Evolutionary conservation across 352 stramenopile genomes (phyloP).

Genomic region (Pythium periplocum): DNA sequence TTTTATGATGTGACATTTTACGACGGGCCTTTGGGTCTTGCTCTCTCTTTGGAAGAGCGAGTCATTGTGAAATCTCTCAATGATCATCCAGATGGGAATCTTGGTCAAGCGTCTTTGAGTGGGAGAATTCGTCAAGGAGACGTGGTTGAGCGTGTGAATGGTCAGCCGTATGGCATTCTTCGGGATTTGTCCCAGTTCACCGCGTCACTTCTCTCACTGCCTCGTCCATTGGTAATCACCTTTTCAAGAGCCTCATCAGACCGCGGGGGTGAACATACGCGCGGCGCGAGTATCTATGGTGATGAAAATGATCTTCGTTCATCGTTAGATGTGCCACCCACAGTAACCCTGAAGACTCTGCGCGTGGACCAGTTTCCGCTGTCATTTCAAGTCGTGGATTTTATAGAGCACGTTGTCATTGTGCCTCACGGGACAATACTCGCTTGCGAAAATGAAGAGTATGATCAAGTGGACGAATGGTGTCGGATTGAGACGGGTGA

Average conservation of each 20-base stretch:
- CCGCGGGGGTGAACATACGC: too few relatives aligned
- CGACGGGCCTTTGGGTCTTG: constrained; percentile 66
- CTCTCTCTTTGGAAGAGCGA: constrained; percentile 58
- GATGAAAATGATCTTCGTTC: neutral
- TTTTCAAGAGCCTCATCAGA: constrained; percentile 36
- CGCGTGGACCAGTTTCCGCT: constrained; percentile 10
- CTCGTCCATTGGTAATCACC: constrained; percentile 56
- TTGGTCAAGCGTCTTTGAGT: constrained; percentile 68
- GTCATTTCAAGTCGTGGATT: constrained; percentile 6
- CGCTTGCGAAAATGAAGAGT: too few relatives aligned
- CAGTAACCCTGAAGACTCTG: constrained; percentile 10
- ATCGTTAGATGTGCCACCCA: constrained; percentile 1
- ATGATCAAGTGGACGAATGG: too few relatives aligned
- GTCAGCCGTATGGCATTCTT: constrained; percentile 47
- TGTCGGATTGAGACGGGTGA: constrained; percentile 23
- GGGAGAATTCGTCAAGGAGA: constrained; percentile 59
- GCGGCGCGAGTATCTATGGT: too few relatives aligned
- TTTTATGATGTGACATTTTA: constrained; percentile 60
- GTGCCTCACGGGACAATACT: too few relatives aligned
- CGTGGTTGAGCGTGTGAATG: constrained; percentile 71
- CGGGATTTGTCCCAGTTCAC: constrained; percentile 82
- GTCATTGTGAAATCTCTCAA: constrained; percentile 82
- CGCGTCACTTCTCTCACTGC: constrained; percentile 51
- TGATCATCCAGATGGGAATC: constrained; percentile 48
- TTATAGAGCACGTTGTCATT: too few relatives aligned